Conservation (phyloP, 768 basidiomycete species). For the Leucocoprinus birnbaumii region DNA sequence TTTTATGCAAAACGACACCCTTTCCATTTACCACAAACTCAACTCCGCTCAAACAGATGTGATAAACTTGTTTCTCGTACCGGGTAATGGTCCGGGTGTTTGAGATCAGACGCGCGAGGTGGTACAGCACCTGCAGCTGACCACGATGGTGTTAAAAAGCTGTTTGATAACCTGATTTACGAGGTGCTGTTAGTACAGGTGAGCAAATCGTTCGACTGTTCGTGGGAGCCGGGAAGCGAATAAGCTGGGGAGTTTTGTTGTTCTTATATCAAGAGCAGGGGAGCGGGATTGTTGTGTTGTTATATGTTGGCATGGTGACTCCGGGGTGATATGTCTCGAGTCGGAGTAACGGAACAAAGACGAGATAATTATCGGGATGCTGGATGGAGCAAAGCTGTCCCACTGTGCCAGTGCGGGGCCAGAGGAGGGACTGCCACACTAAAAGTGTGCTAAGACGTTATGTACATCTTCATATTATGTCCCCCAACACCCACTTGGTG, state of each 20-base stretch:
- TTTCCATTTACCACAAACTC: too few species aligned
- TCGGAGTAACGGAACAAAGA: background rate
- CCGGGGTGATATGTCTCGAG: background rate
- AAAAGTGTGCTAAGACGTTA: too few species aligned
- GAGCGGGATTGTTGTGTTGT: background rate
- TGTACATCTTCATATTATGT: slow-evolving; percentile 1
- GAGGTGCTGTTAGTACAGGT: too few species aligned
- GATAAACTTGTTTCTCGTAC: background rate
- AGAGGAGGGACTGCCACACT: background rate
- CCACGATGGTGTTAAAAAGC: background rate
- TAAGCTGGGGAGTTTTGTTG: too few species aligned
- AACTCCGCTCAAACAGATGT: too few species aligned
- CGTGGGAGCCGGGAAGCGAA: too few species aligned
- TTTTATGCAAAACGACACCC: too few species aligned
- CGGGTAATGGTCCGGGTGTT: too few species aligned
- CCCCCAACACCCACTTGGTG: background rate
- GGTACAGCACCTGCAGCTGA: background rate
- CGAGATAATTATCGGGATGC: background rate
- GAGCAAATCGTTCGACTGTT: too few species aligned
- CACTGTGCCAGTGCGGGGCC: too few species aligned
- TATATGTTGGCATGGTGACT: background rate
- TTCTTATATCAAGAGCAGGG: too few species aligned
- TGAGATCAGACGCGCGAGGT: background rate
- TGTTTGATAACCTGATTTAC: background rate
- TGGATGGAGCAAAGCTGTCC: background rate